Conservation (phyloP, 805 yeast genomes). For the Groenewaldozyma tartarivorans region DNA sequence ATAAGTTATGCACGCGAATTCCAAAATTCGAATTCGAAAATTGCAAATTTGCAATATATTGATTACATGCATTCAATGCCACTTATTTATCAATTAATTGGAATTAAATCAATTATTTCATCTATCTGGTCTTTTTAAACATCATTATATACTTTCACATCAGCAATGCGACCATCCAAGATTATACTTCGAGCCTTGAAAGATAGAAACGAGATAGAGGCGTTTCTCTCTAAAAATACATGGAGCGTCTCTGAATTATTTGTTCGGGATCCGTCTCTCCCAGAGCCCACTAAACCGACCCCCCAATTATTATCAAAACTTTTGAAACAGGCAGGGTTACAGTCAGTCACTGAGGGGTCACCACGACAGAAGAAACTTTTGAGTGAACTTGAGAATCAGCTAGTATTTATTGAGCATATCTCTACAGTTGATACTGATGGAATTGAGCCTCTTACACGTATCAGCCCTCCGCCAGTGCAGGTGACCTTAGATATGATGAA, state of each 20-base stretch:
- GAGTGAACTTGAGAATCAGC: slow-evolving; percentile 26
- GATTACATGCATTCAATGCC: no score
- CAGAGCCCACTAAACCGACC: slow-evolving; percentile 12
- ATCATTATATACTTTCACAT: no score
- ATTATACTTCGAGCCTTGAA: no score
- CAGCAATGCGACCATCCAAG: no score
- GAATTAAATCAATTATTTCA: no score
- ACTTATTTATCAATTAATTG: no score
- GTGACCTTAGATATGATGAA: slow-evolving; percentile 8
- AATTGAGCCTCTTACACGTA: slow-evolving; percentile 26
- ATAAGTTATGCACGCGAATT: no score
- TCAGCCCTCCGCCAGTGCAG: slow-evolving; percentile 15
- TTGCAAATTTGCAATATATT: no score
- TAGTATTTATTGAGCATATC: slow-evolving; percentile 31
- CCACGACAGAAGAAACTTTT: slow-evolving; percentile 15
- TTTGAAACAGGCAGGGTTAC: slow-evolving; percentile 23
- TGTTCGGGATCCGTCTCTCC: slow-evolving; percentile 9
- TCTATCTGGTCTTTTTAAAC: no score
- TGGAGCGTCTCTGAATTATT: slow-evolving; percentile 24
- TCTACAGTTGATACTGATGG: slow-evolving; percentile 26
- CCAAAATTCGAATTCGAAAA: no score
- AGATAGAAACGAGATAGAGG: slow-evolving; percentile 10
- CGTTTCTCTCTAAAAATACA: slow-evolving; percentile 18
- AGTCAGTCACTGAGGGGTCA: slow-evolving; percentile 12
- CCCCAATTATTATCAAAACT: slow-evolving; percentile 19